Evolutionary conservation across 1,284 basidiomycete genomes (phyloP).

Genomic region (Ceratobasidium sp.): DNA sequence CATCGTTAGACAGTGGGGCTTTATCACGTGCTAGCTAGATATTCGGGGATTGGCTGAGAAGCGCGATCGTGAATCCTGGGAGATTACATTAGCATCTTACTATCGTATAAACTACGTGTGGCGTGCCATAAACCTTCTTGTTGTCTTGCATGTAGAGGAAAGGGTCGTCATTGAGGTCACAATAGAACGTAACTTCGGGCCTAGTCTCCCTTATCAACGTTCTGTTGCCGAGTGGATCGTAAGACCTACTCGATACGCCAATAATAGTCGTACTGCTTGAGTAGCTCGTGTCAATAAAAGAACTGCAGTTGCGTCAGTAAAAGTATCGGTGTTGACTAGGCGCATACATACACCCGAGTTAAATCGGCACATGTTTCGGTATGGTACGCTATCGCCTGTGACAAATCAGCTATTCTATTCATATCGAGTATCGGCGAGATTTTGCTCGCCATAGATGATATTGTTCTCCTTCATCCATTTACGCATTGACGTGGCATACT

Average conservation of each 20-base stretch:
- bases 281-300: conserved; percentile 61
- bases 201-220: conserved; percentile 47
- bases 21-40: too few relatives aligned
- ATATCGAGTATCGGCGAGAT: neutral
- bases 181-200: conserved; percentile 76
- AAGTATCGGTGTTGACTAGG: conserved; percentile 17
- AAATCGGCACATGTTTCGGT: conserved; percentile 66
- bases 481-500: conserved; percentile 62
- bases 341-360: conserved; percentile 62
- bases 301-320: conserved; percentile 48
- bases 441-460: conserved; percentile 60
- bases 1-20: too few relatives aligned
- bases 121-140: conserved; percentile 69
- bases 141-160: conserved; percentile 79
- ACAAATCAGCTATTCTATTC: neutral
- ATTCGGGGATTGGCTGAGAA: too few relatives aligned
- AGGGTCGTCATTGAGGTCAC: conserved; percentile 75
- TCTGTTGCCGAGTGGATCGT: neutral
- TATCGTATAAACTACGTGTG: neutral
- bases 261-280: conserved; percentile 62
- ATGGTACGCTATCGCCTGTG: conserved; percentile 67
- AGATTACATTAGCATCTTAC: neutral
- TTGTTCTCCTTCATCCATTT: conserved; percentile 64
- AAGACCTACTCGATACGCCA: conserved; percentile 67
- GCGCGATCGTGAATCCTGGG: conserved; percentile 73